These are phyloP conservation scores for Curvularia hawaiiensis DNA, from an alignment of 2,329 filamentous ascomycete species.

Conservation along the genomic window DNA sequence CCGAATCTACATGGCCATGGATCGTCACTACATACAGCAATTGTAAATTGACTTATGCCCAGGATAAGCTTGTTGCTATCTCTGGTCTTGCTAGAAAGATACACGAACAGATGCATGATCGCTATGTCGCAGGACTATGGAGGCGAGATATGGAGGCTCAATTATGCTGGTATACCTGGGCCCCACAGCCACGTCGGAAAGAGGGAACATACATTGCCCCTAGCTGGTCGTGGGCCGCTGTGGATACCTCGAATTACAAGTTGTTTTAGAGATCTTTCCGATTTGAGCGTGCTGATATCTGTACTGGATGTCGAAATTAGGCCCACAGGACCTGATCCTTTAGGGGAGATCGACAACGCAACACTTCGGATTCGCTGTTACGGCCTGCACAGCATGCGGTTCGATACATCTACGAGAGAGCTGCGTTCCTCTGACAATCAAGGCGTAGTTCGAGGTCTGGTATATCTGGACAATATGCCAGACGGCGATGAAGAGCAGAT, in stretches of 20 bases:
- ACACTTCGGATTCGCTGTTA: background rate
- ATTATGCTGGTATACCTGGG: background rate
- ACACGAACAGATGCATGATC: background rate
- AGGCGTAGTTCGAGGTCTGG: too few relatives aligned
- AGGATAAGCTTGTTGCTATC: background rate
- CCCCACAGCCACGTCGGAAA: background rate
- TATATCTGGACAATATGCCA: background rate
- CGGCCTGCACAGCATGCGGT: background rate
- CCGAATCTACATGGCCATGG: background rate
- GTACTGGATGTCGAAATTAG: background rate
- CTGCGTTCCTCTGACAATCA: background rate
- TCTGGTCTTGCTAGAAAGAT: background rate
- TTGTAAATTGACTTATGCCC: background rate
- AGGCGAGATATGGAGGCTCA: background rate
- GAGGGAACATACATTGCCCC: background rate
- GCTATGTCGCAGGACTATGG: background rate
- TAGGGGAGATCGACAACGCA: background rate
- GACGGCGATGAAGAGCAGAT: background rate
- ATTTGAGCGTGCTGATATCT: background rate
- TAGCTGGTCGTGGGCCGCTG: background rate
- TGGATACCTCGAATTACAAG: background rate
- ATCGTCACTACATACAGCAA: background rate
- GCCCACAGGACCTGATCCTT: background rate
- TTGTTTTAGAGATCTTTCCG: too few relatives aligned
- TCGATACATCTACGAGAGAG: background rate